A percentile compares a stretch with the other conserved stretches of the same genome.
phyloP scores from a whole-genome alignment of 345 rosid species.

The Erodium maritimum region DNA sequence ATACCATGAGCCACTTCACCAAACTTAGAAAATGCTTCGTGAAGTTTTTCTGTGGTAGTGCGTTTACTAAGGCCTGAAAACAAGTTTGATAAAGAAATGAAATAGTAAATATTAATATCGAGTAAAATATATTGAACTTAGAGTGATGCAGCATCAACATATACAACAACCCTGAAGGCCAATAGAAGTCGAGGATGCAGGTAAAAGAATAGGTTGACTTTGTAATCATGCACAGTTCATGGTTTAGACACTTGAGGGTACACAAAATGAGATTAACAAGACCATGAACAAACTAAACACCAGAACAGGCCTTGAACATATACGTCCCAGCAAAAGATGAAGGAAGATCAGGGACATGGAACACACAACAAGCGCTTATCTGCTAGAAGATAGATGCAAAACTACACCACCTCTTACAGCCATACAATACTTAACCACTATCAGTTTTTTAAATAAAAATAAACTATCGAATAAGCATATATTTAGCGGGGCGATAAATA shows the following conservation, averaged over 20 bases:
- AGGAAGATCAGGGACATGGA: not conserved
- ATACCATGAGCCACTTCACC: slow-evolving; percentile 76
- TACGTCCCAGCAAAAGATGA: not conserved
- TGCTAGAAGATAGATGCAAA: not conserved
- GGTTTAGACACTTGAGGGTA: not conserved
- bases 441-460: not conserved
- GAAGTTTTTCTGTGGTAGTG: slow-evolving; percentile 56
- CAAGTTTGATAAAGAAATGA: not conserved
- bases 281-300: not conserved
- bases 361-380: too few species aligned
- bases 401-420: not conserved
- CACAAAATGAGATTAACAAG: not conserved
- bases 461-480: not conserved
- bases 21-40: slow-evolving; percentile 58
- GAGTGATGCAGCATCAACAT: not conserved
- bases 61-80: slow-evolving; percentile 74
- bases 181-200: not conserved
- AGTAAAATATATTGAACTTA: not conserved
- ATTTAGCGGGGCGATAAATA: not conserved
- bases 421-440: not conserved
- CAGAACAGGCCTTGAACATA: not conserved
- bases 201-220: not conserved
- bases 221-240: not conserved
- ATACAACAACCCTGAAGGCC: not conserved
- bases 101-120: slow-evolving; percentile 1